Evolutionary conservation across 2,329 filamentous ascomycete genomes (phyloP), one percentile per base, ranked within the genome.

Genomic region (Endothia cerciana): DNA sequence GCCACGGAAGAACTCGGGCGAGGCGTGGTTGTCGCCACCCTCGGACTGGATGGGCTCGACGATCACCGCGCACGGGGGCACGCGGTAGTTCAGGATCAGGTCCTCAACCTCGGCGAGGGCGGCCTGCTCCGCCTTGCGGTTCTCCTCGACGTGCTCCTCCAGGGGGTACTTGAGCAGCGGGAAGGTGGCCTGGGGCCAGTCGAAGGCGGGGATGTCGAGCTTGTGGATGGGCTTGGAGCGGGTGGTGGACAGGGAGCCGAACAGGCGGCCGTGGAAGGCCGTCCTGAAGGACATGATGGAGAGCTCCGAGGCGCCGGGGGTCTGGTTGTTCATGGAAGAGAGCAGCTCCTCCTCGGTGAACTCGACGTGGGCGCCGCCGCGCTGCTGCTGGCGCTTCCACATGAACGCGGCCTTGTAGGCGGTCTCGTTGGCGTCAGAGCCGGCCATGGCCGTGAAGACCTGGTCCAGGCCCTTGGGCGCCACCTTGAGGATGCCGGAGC

Each of bases 401-500:
- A 97, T 97, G 82, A 97, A 97, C 60, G 94, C 93, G 10, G 93
- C 93, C 82, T 97, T 97, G 87, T 93, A 97, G 53, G 94, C 94
- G 41, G 92, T 91, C 82, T 97, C 94, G 81, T 97, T 97, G 79
- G 93, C 93, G 74, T 97, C 93, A 25, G 92, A 96, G 68, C 93
- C 93, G 63, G 93, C 88, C 83, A 93, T 91, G 70, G 90, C 92
- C 22, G 93, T 97, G 81, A 97, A 97, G 72, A 97, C 93, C 78
- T 97, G 91, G 82, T 93, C 81, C 69, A 94, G 81, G 41, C 93
- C 93, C 76, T 90, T 90, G 67, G 93, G 94, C 0, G 93, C 92
- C 59, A 92, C 92, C 73, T 87, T 89, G 72, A 97, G 87, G 69
- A 96, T 87, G 72, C 93, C 92, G 2, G 89, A 87, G 79, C 91